Evolutionary conservation across 805 yeast species (phyloP), one percentile per base, ranked within the genome.

Genomic region (Kurtzmaniella cleridarum): DNA sequence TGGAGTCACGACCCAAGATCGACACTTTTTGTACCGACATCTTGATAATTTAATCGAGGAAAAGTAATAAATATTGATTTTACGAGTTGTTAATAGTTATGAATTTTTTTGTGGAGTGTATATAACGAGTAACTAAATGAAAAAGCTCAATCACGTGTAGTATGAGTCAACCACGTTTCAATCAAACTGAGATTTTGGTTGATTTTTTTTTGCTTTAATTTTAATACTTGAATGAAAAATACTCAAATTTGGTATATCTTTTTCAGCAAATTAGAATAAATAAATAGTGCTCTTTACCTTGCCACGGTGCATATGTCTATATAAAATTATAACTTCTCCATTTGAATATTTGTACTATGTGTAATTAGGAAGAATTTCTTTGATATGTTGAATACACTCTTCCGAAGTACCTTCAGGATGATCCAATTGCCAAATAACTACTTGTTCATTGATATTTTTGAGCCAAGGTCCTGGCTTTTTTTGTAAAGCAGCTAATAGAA

Each of bases 391-490:
- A 32, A 81, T 43, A 54, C 88, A 73, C 18, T 84, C 84, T 1
- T 73, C 78, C 36, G 62, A 66, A 0, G 70, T 55, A 7, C 70
- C 71, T 0, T 50, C 54, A 0, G 95, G 95, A 50, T 88, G 59
- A 46, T 82, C 89, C 39, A 90, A 64, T 61, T 90, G 96, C 89
- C 90, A 85, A 14, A 69, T 59, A 26, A 87, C 57, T 5, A 85
- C 69, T 33, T 71, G 59, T 5, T 77, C 76, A 42, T 78, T 72
- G 7, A 80, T 60, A 7, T 59, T 60, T 7, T 76, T 69, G 73
- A 91, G 69, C 96, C 97, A 89, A 5, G 90, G 89, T 0, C 98
- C 98, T 0, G 91, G 86, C 52, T 82, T 84, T 40, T 67, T 64
- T 16, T 69, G 61, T 23, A 84, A 58, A 15, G 66, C 58, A 32